Evolutionary conservation across 2,329 filamentous ascomycete genomes (phyloP).

Genomic region (Aspergillus awamori): DNA sequence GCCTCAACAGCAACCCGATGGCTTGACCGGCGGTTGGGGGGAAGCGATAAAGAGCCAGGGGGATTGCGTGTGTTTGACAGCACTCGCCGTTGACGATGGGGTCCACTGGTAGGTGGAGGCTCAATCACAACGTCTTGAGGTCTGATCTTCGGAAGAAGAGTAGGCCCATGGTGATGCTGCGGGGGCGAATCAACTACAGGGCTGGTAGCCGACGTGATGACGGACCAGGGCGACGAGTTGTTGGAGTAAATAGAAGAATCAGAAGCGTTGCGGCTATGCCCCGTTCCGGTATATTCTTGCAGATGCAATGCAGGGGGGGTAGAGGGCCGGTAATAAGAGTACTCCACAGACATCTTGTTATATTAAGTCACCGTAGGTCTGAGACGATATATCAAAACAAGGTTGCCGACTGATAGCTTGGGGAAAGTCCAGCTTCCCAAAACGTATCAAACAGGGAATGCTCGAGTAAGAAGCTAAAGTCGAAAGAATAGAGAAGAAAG

Average conservation of each 20-base stretch:
- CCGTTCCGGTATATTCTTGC: slow-evolving; percentile 35
- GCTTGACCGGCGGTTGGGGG: slow-evolving; percentile 46
- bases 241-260: slow-evolving; percentile 67
- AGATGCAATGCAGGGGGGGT: slow-evolving; percentile 46
- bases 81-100: slow-evolving; percentile 61
- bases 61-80: slow-evolving; percentile 57
- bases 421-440: slow-evolving; percentile 32
- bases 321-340: slow-evolving; percentile 47
- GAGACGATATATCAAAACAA: slow-evolving; percentile 2
- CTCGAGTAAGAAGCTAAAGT: slow-evolving; percentile 12
- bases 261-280: slow-evolving; percentile 65
- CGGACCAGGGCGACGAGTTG: slow-evolving; percentile 70
- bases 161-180: slow-evolving; percentile 72
- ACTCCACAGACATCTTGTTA: slow-evolving; percentile 45
- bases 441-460: slow-evolving; percentile 19
- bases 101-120: slow-evolving; percentile 52
- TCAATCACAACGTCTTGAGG: slow-evolving; percentile 79
- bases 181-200: slow-evolving; percentile 70
- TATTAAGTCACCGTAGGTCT: not conserved
- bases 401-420: not conserved
- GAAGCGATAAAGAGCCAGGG: slow-evolving; percentile 56
- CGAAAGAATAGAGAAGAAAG: slow-evolving; percentile 22
- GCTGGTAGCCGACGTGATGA: slow-evolving; percentile 69
- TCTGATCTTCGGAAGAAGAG: slow-evolving; percentile 82
- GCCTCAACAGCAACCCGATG: slow-evolving; percentile 52